Base-by-base conservation (phyloP, 108 stramenopile species). In the Fragilaria radians region DNA sequence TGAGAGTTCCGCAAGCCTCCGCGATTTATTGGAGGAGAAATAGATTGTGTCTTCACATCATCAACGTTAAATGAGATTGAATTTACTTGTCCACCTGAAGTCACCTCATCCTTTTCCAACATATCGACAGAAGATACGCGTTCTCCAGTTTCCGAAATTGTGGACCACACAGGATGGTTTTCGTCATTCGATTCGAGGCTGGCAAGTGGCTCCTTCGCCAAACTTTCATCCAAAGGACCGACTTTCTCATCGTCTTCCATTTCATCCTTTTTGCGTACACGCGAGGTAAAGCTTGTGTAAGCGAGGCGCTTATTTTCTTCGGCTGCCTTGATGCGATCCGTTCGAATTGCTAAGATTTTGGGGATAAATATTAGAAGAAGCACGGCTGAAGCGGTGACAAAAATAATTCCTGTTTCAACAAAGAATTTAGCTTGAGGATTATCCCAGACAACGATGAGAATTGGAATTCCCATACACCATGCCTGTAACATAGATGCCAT, bases 351-450 rank as follows among this genome's bases (percentile, higher is more conserved):
- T 0, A 67, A 4, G 3, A 61, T 19, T 1, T 69, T 69, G 26
- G 68, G 68, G 17, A 69, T 23, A 28, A 56, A 63, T 5, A 69
- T 63, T 3, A 69, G 54, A 9, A 54, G 53, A 32, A 69, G 54
- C 25, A 57, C 49, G n/a, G 61, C 54, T 3, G 17, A 27, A 22
- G 32, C 48, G 1, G 53, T 56, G 18, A 69, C 61, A 48, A 69
- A 69, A 26, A 69, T 69, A 1, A 69, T 53, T 14, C 58, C 61
- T 1, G 50, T 29, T 31, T 33, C 23, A 28, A 69, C 62, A 28
- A 62, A 69, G 55, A 62, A 69, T 23, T 62, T 26, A 32, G 68
- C 68, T 3, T 62, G 45, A 23, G 61, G 60, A 32, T 50, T 66
- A 23, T 60, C 48, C 34, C 36, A 46, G 17, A 64, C 63, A 9